These are phyloP conservation scores for Serendipita sp. DNA, from an alignment of 768 basidiomycete genomes.

Conservation along the genomic window DNA sequence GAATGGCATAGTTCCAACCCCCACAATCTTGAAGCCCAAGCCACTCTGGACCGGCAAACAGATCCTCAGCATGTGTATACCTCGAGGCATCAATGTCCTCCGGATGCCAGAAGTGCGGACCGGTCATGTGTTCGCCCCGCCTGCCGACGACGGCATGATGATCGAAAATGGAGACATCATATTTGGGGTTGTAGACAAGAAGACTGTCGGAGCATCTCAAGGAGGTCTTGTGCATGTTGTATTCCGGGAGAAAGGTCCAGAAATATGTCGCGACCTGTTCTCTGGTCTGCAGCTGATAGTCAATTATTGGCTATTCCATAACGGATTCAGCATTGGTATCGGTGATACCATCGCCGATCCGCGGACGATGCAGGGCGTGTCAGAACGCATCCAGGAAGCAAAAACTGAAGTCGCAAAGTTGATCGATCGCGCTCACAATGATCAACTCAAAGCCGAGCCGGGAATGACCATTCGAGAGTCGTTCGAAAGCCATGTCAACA, in stretches of 20 bases:
- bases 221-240: slow-evolving; percentile 93
- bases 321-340: slow-evolving; percentile 97
- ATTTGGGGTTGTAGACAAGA: slow-evolving; percentile 93
- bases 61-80: slow-evolving; percentile 79
- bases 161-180: slow-evolving; percentile 95
- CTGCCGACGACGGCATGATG: slow-evolving; percentile 80
- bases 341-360: slow-evolving; percentile 94
- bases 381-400: slow-evolving; percentile 59
- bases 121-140: slow-evolving; percentile 41
- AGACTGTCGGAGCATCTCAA: slow-evolving; percentile 91
- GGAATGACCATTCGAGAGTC: slow-evolving; percentile 99
- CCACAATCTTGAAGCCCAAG: slow-evolving; percentile 90
- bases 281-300: slow-evolving; percentile 89
- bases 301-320: slow-evolving; percentile 98
- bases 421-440: slow-evolving; percentile 70
- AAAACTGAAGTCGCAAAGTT: slow-evolving; percentile 66
- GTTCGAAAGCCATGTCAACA: slow-evolving; percentile 84
- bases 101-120: slow-evolving; percentile 67
- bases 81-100: slow-evolving; percentile 85
- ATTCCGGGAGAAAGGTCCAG: slow-evolving; percentile 94
- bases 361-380: slow-evolving; percentile 75
- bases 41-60: slow-evolving; percentile 98
- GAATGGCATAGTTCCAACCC: slow-evolving; percentile 85
- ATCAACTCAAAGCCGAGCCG: slow-evolving; percentile 73
- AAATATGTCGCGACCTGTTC: slow-evolving; percentile 77